phyloP scores from a whole-genome alignment of 129 eudicot species.

The Tanacetum coccineum region DNA sequence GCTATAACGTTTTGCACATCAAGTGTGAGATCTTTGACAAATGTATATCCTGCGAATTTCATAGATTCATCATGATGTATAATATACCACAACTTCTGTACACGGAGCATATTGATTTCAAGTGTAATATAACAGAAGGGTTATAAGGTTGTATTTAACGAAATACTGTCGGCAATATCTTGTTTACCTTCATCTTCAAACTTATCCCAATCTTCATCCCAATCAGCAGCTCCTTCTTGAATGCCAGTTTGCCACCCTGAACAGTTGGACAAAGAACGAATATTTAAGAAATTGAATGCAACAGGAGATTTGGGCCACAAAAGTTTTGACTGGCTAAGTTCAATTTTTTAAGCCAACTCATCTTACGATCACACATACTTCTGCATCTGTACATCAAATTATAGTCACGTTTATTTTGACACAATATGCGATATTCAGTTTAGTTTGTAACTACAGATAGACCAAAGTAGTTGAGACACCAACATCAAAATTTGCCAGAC shows the following conservation, averaged over 20 bases:
- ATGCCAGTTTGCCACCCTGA: conserved; percentile 92
- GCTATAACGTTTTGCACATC: conserved; percentile 83
- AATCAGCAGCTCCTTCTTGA: conserved; percentile 78
- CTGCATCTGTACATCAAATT: conserved; percentile 3
- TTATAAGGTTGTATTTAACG: neutral
- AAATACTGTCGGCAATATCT: neutral
- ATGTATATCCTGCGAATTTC: conserved; percentile 54
- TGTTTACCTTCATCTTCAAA: conserved; percentile 84
- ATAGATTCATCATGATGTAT: conserved; percentile 3
- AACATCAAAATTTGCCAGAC: neutral
- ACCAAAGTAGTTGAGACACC: too few relatives aligned
- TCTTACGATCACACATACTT: neutral
- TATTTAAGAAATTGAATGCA: neutral
- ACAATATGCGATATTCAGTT: neutral
- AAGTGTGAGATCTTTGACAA: conserved; percentile 74
- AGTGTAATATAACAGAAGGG: neutral
- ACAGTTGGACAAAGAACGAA: conserved; percentile 8
- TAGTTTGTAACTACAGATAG: too few relatives aligned
- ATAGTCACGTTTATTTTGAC: neutral
- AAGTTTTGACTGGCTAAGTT: conserved; percentile 1
- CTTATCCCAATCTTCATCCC: conserved; percentile 90
- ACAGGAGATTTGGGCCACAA: neutral
- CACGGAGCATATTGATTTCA: neutral
- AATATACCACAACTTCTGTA: neutral
- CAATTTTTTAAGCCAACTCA: neutral